A percentile compares a stretch with the other conserved stretches of the same genome.
Conservation (phyloP, 345 rosid genomes). For the thale cress (Arabidopsis thaliana) region TAIR10.1 NC_003075.7:15788001-15788500, state of each 20-base stretch:
- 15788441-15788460: constrained; percentile 80
- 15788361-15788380: constrained; percentile 83
- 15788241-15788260: not conserved
- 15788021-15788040: not conserved
- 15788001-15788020: constrained; percentile 6
- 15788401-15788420: constrained; percentile 60
- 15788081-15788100: constrained; percentile 73
- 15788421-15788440: constrained; percentile 73
- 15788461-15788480: not conserved
- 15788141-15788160: constrained; percentile 79
- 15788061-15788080: constrained; percentile 62
- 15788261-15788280: constrained; percentile 13
- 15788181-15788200: constrained; percentile 71
- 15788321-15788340: constrained; percentile 87
- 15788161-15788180: constrained; percentile 68
- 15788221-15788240: not conserved
- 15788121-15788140: constrained; percentile 74
- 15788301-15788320: constrained; percentile 88
- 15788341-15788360: constrained; percentile 74
- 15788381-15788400: constrained; percentile 74
- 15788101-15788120: constrained; percentile 69
- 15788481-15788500: constrained; percentile 20
- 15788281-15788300: not conserved
- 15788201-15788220: constrained; percentile 71
- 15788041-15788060: constrained; percentile 6